Evolutionary conservation across 1,284 basidiomycete species (phyloP).

Genomic region (Irpex rosettiformis): DNA sequence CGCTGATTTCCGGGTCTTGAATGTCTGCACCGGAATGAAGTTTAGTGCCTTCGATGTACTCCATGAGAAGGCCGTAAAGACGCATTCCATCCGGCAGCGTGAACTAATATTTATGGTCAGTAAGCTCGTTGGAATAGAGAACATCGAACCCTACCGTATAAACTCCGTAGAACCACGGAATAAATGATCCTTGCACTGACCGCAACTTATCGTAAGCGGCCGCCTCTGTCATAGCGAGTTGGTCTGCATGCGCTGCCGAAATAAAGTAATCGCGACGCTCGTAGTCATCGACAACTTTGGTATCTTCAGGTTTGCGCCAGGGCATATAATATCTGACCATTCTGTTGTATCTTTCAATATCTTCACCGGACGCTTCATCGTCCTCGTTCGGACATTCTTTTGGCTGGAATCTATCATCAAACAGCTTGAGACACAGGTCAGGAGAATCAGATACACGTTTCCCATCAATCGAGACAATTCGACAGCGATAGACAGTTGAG

Average conservation of each 20-base stretch:
- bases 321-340: not conserved
- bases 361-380: not conserved
- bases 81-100: not conserved
- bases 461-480: not conserved
- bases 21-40: not conserved
- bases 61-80: constrained; percentile 1
- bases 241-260: not conserved
- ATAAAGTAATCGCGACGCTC: not conserved
- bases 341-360: not conserved
- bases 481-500: not conserved
- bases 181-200: constrained; percentile 3
- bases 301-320: no score
- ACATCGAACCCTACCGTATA: not conserved
- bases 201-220: constrained; percentile 4
- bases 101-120: not conserved
- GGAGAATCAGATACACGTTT: not conserved
- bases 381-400: not conserved
- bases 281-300: no score
- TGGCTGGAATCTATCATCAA: constrained; percentile 5
- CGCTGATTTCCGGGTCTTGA: not conserved
- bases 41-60: not conserved
- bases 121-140: not conserved
- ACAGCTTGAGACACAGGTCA: constrained; percentile 2
- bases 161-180: constrained; percentile 7
- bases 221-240: not conserved